These are phyloP conservation scores for Heterobasidion occidentale DNA, from an alignment of 1,284 basidiomycete species.

Conservation along the genomic window DNA sequence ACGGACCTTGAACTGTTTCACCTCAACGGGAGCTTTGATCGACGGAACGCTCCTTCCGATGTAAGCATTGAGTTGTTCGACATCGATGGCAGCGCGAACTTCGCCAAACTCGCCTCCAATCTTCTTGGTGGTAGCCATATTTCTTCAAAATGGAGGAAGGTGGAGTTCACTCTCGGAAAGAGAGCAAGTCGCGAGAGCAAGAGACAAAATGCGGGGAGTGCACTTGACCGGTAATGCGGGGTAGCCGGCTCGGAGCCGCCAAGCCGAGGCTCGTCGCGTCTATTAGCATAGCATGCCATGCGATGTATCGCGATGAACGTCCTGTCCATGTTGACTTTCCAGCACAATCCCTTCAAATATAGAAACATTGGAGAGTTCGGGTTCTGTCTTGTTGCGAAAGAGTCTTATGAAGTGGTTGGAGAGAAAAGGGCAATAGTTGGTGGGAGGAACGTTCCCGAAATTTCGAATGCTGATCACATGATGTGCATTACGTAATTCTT, in stretches of 20 bases:
- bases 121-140: not conserved
- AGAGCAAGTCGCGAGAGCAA: not conserved
- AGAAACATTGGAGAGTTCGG: too few species aligned
- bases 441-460: not conserved
- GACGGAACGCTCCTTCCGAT: conserved; percentile 48
- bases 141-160: not conserved
- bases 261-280: not conserved
- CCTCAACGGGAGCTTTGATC: conserved; percentile 61
- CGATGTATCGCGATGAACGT: too few species aligned
- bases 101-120: conserved; percentile 67
- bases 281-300: not conserved
- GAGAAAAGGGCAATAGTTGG: too few species aligned
- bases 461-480: conserved; percentile 1
- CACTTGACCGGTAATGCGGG: not conserved
- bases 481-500: not conserved
- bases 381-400: too few species aligned
- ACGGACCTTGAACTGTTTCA: conserved; percentile 90
- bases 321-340: too few species aligned
- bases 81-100: conserved; percentile 65
- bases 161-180: not conserved
- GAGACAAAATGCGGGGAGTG: not conserved
- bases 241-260: not conserved
- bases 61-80: conserved; percentile 61
- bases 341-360: too few species aligned
- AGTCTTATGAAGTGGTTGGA: too few species aligned